Conservation (phyloP, 179 eudicot species). For the Spinacia oleracea region DNA sequence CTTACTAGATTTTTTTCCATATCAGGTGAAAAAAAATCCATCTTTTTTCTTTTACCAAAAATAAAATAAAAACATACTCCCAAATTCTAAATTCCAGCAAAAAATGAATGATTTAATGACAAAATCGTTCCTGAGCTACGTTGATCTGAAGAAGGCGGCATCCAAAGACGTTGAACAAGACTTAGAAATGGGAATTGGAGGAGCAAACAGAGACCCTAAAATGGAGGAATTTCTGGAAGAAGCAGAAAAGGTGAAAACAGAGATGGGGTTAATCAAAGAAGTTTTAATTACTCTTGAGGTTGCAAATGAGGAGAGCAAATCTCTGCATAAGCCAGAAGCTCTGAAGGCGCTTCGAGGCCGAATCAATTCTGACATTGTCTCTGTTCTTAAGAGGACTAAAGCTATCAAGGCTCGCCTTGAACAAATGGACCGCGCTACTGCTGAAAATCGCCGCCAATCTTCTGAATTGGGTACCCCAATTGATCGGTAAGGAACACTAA, state of each 20-base stretch:
- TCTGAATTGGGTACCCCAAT: constrained; percentile 64
- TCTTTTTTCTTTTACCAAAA: neutral
- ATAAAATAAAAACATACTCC: too few species aligned
- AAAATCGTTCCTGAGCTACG: constrained; percentile 79
- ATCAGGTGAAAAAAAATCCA: constrained; percentile 6
- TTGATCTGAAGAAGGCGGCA: constrained; percentile 77
- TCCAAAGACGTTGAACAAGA: constrained; percentile 62
- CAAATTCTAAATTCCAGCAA: neutral
- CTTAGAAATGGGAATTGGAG: constrained; percentile 48
- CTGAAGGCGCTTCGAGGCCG: constrained; percentile 53
- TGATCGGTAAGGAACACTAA: constrained; percentile 37
- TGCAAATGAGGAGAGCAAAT: constrained; percentile 58
- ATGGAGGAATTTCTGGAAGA: constrained; percentile 71
- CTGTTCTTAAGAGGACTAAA: constrained; percentile 66
- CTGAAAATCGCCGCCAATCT: constrained; percentile 54
- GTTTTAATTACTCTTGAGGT: constrained; percentile 47
- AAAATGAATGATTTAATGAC: constrained; percentile 95
- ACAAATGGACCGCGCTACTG: constrained; percentile 72
- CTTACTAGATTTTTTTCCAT: neutral
- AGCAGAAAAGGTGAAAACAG: constrained; percentile 72
- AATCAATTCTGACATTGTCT: constrained; percentile 61
- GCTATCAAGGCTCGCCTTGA: constrained; percentile 62
- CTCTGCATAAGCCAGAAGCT: constrained; percentile 72
- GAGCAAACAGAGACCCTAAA: constrained; percentile 46
- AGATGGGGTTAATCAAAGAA: constrained; percentile 59